Percentiles rank a stretch among this genome's conserved stretches.
Evolutionary conservation across 2,329 filamentous ascomycete genomes (phyloP).

Genomic region (Macrophomina tecta): DNA sequence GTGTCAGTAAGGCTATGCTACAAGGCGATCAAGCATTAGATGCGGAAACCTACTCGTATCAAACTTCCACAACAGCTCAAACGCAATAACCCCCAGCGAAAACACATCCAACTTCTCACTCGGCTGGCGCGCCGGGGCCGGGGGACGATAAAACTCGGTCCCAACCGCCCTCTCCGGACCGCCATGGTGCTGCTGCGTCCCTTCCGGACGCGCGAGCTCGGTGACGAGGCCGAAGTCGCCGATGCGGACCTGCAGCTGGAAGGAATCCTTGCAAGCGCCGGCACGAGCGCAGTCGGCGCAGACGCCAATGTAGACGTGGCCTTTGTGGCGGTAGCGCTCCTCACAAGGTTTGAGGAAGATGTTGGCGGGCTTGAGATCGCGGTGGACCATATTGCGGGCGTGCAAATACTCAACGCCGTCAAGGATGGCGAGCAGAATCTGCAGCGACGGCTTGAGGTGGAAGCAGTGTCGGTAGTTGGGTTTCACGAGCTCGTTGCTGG

Average conservation of each 20-base stretch:
- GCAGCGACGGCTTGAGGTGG: conserved; percentile 62
- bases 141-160: conserved; percentile 67
- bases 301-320: conserved; percentile 53
- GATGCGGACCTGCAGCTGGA: conserved; percentile 65
- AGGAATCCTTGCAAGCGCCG: neutral
- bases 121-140: conserved; percentile 37
- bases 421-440: conserved; percentile 64
- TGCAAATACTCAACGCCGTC: conserved; percentile 71
- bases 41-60: conserved; percentile 38
- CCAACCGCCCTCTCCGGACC: conserved; percentile 57
- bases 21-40: neutral
- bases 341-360: conserved; percentile 65
- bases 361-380: conserved; percentile 72
- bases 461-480: conserved; percentile 64
- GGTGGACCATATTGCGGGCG: conserved; percentile 64
- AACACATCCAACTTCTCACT: conserved; percentile 66
- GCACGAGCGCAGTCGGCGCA: conserved; percentile 54
- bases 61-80: conserved; percentile 66
- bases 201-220: conserved; percentile 53
- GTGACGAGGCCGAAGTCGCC: conserved; percentile 72
- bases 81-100: conserved; percentile 66
- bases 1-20: neutral
- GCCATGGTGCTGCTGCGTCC: conserved; percentile 26
- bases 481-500: conserved; percentile 31
- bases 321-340: conserved; percentile 44